These are phyloP conservation scores for Licmophora abbreviata DNA, from an alignment of 108 stramenopile species.

Conservation along the genomic window DNA sequence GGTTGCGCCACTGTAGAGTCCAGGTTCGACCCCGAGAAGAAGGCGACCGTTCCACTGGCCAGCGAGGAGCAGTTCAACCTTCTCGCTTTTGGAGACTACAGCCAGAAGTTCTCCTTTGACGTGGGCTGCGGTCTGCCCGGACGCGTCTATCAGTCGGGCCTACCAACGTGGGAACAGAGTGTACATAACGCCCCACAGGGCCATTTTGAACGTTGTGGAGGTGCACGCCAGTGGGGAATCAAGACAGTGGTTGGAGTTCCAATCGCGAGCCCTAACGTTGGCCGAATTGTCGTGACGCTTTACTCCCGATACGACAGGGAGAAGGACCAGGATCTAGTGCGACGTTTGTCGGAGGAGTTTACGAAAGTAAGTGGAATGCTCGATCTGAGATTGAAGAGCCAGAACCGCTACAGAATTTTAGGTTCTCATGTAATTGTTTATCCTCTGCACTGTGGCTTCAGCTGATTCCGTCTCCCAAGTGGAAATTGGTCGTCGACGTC, in stretches of 20 bases:
- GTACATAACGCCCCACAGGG: conserved; percentile 56
- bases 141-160: conserved; percentile 51
- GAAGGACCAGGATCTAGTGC: conserved; percentile 60
- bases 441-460: conserved; percentile 7
- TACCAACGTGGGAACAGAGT: conserved; percentile 71
- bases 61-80: conserved; percentile 62
- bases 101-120: conserved; percentile 79
- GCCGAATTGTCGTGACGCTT: conserved; percentile 67
- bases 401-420: not conserved
- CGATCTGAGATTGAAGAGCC: not conserved
- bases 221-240: conserved; percentile 77
- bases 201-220: conserved; percentile 79
- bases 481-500: conserved; percentile 85
- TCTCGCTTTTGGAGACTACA: conserved; percentile 75
- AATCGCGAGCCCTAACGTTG: conserved; percentile 77
- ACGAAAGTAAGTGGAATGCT: conserved; percentile 32
- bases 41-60: conserved; percentile 17
- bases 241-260: conserved; percentile 82
- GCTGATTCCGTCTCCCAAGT: conserved; percentile 75
- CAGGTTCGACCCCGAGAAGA: conserved; percentile 24
- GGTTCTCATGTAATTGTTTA: not conserved
- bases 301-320: conserved; percentile 68
- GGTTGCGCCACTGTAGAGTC: conserved; percentile 59
- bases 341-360: conserved; percentile 58
- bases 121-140: conserved; percentile 82